Base-by-base conservation (phyloP, 768 basidiomycete species). In the Pleurotus tuoliensis region DNA sequence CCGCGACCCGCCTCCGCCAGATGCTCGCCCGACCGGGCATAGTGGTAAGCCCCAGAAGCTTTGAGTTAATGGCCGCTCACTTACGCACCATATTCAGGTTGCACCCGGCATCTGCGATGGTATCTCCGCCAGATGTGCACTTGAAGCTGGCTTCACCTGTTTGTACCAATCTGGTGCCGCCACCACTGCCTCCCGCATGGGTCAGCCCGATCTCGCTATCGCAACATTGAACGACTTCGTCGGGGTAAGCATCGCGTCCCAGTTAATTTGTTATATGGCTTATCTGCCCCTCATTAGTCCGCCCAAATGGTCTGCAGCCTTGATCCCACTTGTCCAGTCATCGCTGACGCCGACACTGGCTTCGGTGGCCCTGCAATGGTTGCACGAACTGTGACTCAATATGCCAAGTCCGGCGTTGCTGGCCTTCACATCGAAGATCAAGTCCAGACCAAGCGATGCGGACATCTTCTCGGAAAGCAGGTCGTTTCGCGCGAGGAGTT, bases 31-130 rank as follows among this genome's bases (percentile, higher is more conserved):
- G 88, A 47, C 88, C 88, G 7, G 88, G 88, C 22, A 90, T 90
- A 46, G 83, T 90, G 45, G 88, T 90, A 71, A 59, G 84, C 73
- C 40, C n/a, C 0, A n/a, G 12, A 12, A 13, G 30, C 37, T 46
- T 9, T 38, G 16, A 7, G 38, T 7, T 12, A 4, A 43, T 6
- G 5, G 43, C 27, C 20, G 24, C 25, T 16, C 47, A 27, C 47
- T 25, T 15, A 20, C 22, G 56, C 22, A 38, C 46, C 53, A 63
- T 22, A 0, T 39, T 9, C 44, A 88, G 87, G 69, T 88, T 62
- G 88, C 87, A 2, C 88, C 87, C n/a, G 88, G 88, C 43, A 84
- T 90, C 43, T 88, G 88, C 56, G 88, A 90, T 56, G 88, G 87
- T 49, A 90, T 92, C 64, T 88, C 86, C 62, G 88, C 88, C 8